Conservation (phyloP, 169 alveolate genomes). For the Fabrea salina region DNA sequence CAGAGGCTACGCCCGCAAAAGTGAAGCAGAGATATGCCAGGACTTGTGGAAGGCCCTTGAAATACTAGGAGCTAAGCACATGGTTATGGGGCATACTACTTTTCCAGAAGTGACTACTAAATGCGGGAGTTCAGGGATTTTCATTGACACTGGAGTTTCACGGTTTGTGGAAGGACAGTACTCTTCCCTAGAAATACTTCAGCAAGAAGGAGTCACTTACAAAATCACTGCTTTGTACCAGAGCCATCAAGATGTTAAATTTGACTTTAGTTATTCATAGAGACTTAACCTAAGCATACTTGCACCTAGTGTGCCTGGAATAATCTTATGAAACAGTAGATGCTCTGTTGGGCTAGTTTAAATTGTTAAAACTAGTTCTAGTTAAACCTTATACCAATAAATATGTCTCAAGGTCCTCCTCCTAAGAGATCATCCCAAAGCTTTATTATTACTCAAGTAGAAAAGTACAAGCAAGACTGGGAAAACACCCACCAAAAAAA, state of each 20-base stretch:
- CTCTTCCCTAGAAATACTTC: background rate
- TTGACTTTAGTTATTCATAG: background rate
- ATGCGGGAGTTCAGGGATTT: background rate
- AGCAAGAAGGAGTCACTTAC: background rate
- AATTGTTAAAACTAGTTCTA: too few relatives aligned
- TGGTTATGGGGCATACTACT: slow-evolving; percentile 28
- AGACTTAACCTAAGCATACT: too few relatives aligned
- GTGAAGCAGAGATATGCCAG: background rate
- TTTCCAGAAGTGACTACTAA: background rate
- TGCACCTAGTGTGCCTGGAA: too few relatives aligned
- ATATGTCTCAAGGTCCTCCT: too few relatives aligned
- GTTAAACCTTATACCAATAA: too few relatives aligned
- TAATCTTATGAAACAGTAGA: too few relatives aligned
- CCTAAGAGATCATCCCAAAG: too few relatives aligned
- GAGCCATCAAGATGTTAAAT: background rate
- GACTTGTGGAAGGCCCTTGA: background rate
- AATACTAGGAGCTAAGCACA: background rate
- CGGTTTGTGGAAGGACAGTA: background rate
- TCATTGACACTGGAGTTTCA: slow-evolving; percentile 18
- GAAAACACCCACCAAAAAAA: background rate
- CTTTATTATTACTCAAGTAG: too few relatives aligned
- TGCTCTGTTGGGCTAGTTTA: too few relatives aligned
- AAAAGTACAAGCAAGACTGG: too few relatives aligned
- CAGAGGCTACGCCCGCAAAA: background rate
- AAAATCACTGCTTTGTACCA: background rate